Percentiles rank a stretch among this genome's conserved stretches.
These are phyloP conservation scores for Wickerhamomyces bisporus DNA, from an alignment of 805 yeast species.

Conservation along the genomic window DNA sequence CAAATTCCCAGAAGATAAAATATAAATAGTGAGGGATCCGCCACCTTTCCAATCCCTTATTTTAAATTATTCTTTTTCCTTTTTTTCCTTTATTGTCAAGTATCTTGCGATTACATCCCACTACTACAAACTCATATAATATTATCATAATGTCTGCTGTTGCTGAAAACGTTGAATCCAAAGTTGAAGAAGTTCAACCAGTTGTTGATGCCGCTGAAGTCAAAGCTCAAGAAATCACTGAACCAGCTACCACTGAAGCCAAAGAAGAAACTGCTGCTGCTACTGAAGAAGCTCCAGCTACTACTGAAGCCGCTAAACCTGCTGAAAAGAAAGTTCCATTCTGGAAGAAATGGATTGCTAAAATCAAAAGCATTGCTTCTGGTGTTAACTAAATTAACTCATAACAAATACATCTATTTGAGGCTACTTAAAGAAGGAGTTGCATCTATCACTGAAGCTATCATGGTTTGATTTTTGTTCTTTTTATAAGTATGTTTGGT, in stretches of 20 bases:
- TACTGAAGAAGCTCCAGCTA: slow-evolving; percentile 5
- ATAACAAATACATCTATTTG: no score
- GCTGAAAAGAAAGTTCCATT: slow-evolving; percentile 17
- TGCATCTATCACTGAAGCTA: no score
- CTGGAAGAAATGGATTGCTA: slow-evolving; percentile 20
- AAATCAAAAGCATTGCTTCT: slow-evolving; percentile 16
- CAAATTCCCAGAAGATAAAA: not conserved
- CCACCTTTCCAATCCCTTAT: not conserved
- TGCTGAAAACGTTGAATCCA: slow-evolving; percentile 17
- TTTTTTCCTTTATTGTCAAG: not conserved
- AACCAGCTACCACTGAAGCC: slow-evolving; percentile 6
- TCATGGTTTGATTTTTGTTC: no score
- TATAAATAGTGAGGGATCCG: slow-evolving; percentile 1
- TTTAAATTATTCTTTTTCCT: not conserved
- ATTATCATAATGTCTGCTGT: slow-evolving; percentile 11
- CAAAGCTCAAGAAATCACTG: slow-evolving; percentile 1
- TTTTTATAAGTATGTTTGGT: no score
- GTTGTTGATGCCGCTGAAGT: slow-evolving; percentile 4
- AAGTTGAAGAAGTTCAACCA: slow-evolving; percentile 10
- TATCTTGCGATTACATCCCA: no score
- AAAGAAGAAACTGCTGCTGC: slow-evolving; percentile 3
- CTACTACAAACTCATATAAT: no score
- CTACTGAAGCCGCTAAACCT: slow-evolving; percentile 12
- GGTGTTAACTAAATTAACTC: slow-evolving; percentile 8
- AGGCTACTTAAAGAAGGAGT: no score